These are phyloP conservation scores for Lactarius vividus DNA, from an alignment of 768 basidiomycete species.

Conservation along the genomic window DNA sequence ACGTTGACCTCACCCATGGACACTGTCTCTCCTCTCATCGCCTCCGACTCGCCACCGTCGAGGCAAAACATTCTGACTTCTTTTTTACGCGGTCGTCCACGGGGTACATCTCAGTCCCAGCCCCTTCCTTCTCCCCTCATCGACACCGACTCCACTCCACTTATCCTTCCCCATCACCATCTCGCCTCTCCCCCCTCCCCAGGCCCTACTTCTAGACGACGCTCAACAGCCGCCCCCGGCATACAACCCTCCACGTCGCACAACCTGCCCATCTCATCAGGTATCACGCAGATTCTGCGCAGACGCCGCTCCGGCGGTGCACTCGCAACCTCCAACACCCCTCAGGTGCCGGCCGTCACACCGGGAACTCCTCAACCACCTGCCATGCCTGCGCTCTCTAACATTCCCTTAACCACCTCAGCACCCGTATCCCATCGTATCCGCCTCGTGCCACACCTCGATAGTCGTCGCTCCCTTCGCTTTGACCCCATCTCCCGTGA, in stretches of 20 bases:
- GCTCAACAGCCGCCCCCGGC: slow-evolving; percentile 40
- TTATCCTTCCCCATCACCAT: slow-evolving; percentile 40
- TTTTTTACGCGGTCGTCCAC: slow-evolving; percentile 66
- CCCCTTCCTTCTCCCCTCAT: slow-evolving; percentile 36
- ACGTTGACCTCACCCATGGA: slow-evolving; percentile 11
- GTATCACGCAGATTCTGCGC: slow-evolving; percentile 61
- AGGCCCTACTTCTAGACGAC: slow-evolving; percentile 36
- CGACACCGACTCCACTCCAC: slow-evolving; percentile 45
- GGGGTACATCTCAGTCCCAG: slow-evolving; percentile 65
- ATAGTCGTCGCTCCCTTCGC: slow-evolving; percentile 80
- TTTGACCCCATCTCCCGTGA: slow-evolving; percentile 93
- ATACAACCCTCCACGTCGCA: slow-evolving; percentile 39
- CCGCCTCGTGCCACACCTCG: slow-evolving; percentile 93
- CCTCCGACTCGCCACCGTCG: slow-evolving; percentile 33
- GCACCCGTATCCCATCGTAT: slow-evolving; percentile 59
- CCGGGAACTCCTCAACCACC: slow-evolving; percentile 29
- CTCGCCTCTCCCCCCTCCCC: slow-evolving; percentile 30
- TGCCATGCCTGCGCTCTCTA: slow-evolving; percentile 25
- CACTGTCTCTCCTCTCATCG: slow-evolving; percentile 7
- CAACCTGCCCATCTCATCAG: slow-evolving; percentile 36
- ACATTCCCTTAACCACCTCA: slow-evolving; percentile 27
- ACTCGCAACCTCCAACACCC: slow-evolving; percentile 36
- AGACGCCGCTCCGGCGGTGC: slow-evolving; percentile 64
- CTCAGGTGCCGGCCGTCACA: slow-evolving; percentile 31
- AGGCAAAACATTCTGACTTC: slow-evolving; percentile 70